phyloP scores from a whole-genome alignment of 768 basidiomycete genomes.

The Phanerodontia chrysosporium region DNA sequence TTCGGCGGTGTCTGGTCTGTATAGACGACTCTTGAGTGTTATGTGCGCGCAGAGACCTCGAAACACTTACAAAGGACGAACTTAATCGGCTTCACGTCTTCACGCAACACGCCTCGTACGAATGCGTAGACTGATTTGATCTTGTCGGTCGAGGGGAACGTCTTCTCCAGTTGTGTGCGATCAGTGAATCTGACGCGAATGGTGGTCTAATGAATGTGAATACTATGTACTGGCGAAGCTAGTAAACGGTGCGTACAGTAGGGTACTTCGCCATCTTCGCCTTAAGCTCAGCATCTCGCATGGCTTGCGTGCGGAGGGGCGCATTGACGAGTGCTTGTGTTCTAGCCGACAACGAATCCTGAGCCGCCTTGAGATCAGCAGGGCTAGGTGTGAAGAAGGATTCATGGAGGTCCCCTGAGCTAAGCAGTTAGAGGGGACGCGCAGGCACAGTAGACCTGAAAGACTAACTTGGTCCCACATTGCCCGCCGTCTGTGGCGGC shows the following conservation, averaged over 20 bases:
- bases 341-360: constrained; percentile 56
- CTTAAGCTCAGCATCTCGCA: constrained; percentile 58
- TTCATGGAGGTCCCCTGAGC: constrained; percentile 55
- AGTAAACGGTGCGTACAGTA: constrained; percentile 39
- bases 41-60: background rate
- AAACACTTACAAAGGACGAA: constrained; percentile 73
- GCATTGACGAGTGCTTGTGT: constrained; percentile 62
- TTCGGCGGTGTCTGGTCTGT: constrained; percentile 80
- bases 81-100: constrained; percentile 74
- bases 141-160: constrained; percentile 74
- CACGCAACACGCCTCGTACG: constrained; percentile 63
- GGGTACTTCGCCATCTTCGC: constrained; percentile 69
- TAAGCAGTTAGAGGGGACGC: background rate
- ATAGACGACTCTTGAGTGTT: background rate
- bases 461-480: constrained; percentile 7
- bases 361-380: constrained; percentile 66
- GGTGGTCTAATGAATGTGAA: constrained; percentile 49
- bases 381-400: constrained; percentile 70
- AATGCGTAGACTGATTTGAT: constrained; percentile 84
- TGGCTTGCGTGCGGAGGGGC: constrained; percentile 62
- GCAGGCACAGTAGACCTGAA: too few relatives aligned
- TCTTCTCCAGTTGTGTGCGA: constrained; percentile 74
- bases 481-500: constrained; percentile 14
- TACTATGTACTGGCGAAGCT: background rate
- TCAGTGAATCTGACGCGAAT: constrained; percentile 82